These are phyloP conservation scores for Heliosperma pusillum DNA, from an alignment of 148 eudicot genomes.

Conservation along the genomic window DNA sequence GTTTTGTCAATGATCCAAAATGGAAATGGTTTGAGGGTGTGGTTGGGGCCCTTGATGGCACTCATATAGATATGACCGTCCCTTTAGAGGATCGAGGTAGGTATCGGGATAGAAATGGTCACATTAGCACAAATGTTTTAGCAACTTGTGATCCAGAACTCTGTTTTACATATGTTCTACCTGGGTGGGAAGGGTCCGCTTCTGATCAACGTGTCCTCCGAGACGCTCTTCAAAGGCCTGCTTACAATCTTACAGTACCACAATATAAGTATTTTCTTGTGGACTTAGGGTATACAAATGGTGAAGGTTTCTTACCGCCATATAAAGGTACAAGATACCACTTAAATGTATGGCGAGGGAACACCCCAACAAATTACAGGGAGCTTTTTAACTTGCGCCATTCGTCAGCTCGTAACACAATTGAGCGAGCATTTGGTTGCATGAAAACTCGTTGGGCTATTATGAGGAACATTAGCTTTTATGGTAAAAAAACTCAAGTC, in stretches of 20 bases:
- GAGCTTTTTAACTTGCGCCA: conserved; percentile 10
- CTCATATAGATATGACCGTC: too few species aligned
- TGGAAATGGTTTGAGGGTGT: too few species aligned
- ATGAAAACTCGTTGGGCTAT: conserved; percentile 7
- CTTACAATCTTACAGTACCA: neutral
- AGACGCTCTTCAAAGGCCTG: neutral
- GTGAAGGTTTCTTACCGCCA: conserved; percentile 11
- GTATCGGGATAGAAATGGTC: neutral
- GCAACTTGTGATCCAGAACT: neutral
- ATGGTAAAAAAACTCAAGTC: conserved; percentile 6
- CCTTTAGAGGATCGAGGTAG: conserved; percentile 1
- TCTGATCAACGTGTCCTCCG: conserved; percentile 5
- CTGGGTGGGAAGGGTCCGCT: conserved; percentile 6
- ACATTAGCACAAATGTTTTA: neutral
- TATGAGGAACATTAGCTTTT: conserved; percentile 11
- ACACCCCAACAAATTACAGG: conserved; percentile 6
- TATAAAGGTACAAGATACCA: conserved; percentile 2
- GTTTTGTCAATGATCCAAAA: too few species aligned
- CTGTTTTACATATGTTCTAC: neutral
- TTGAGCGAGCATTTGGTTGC: conserved; percentile 1
- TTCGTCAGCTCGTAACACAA: conserved; percentile 8
- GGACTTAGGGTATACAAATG: conserved; percentile 9
- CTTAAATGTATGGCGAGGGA: conserved; percentile 13
- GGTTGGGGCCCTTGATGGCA: too few species aligned
- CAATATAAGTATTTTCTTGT: conserved; percentile 10